A percentile compares a stretch with the other conserved stretches of the same genome.
These are phyloP conservation scores for Viridothelium virens DNA, from an alignment of 495 filamentous ascomycete species.

Conservation along the genomic window DNA sequence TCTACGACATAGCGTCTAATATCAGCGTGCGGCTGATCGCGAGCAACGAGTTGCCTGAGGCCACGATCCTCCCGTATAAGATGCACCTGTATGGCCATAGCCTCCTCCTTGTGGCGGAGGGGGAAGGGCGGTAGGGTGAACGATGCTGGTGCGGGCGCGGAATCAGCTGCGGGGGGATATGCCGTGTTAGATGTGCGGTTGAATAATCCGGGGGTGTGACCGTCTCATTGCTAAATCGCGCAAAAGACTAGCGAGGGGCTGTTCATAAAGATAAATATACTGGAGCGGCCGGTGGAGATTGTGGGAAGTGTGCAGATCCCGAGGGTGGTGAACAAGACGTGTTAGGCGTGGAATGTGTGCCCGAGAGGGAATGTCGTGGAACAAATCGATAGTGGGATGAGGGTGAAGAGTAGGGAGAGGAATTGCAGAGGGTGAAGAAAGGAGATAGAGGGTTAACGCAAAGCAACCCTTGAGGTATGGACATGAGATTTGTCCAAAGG, in stretches of 20 bases:
- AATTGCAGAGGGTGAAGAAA: background rate
- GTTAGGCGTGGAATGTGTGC: constrained; percentile 40
- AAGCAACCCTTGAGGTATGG: too few relatives aligned
- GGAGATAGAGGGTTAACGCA: background rate
- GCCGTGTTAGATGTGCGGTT: background rate
- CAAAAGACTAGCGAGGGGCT: constrained; percentile 47
- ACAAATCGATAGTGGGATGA: constrained; percentile 43
- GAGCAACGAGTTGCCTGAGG: constrained; percentile 20
- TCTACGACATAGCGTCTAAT: constrained; percentile 23
- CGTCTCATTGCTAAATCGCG: constrained; percentile 32
- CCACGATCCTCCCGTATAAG: constrained; percentile 20
- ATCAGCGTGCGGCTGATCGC: constrained; percentile 18
- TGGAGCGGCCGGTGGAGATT: constrained; percentile 42
- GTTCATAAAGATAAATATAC: constrained; percentile 41
- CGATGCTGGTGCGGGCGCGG: background rate
- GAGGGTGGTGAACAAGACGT: constrained; percentile 34
- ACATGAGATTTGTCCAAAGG: too few relatives aligned
- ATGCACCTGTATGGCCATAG: constrained; percentile 18
- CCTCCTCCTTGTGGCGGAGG: background rate
- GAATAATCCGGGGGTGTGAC: constrained; percentile 15
- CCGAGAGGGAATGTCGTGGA: constrained; percentile 40
- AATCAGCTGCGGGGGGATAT: background rate
- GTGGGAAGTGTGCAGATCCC: constrained; percentile 34
- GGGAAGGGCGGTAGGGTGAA: constrained; percentile 11
- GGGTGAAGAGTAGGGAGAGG: background rate